Evolutionary conservation across 2,329 filamentous ascomycete species (phyloP).

Genomic region (Colletotrichum gloeosporioides): DNA sequence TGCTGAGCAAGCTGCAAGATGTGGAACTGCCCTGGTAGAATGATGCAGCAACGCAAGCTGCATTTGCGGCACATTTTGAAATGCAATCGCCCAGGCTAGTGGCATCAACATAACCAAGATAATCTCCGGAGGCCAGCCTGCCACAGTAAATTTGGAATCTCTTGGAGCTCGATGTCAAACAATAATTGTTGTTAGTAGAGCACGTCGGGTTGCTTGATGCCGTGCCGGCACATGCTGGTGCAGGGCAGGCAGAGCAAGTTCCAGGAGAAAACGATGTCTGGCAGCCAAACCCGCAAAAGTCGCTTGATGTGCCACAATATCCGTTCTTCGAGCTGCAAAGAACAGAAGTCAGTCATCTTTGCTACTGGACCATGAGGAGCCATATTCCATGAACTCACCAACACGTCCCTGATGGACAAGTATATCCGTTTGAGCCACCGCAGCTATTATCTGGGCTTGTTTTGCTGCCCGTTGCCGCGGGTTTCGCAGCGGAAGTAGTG

Average conservation of each 20-base stretch:
- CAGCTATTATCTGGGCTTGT: constrained; percentile 40
- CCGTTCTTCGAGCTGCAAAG: constrained; percentile 7
- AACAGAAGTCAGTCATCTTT: not conserved
- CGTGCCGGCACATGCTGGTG: not conserved
- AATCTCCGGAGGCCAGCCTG: constrained; percentile 4
- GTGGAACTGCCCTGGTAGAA: constrained; percentile 1
- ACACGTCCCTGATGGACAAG: constrained; percentile 32
- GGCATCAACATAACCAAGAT: not conserved
- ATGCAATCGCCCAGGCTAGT: constrained; percentile 12
- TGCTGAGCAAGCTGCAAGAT: not conserved
- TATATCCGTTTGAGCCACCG: constrained; percentile 43
- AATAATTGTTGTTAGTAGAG: not conserved
- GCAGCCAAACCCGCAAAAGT: constrained; percentile 24
- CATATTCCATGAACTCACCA: constrained; percentile 15
- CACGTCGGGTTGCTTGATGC: not conserved
- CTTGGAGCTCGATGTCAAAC: constrained; percentile 6
- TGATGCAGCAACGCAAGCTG: constrained; percentile 1
- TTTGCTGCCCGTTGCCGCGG: not conserved
- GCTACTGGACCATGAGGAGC: not conserved
- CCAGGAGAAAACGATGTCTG: not conserved
- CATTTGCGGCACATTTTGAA: not conserved
- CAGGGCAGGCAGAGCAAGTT: constrained; percentile 1
- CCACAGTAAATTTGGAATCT: constrained; percentile 11
- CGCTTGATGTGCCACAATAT: constrained; percentile 19
- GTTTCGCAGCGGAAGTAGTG: not conserved